Base-by-base conservation (phyloP, 352 stramenopile genomes). In the Phytopythium ostracodes region DNA sequence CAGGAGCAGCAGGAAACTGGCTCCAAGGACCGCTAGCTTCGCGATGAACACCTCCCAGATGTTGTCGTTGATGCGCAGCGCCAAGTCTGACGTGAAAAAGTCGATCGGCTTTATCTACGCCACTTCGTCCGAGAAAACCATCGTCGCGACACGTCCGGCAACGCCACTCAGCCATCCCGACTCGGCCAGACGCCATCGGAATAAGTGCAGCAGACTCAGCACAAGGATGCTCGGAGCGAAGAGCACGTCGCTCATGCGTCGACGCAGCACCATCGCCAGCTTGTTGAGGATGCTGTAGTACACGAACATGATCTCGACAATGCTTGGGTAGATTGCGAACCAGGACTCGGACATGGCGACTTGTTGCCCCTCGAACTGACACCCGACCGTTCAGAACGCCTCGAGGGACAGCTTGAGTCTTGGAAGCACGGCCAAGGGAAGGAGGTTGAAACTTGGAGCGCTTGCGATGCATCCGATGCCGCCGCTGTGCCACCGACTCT, bases 271-370 rank as follows among this genome's bases (percentile, higher is more conserved):
- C n/a, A 55, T 67, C 9, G 59, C 67, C 5, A 71, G 5, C 1
- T 52, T 33, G 53, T 68, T 71, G 47, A 74, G 51, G 4, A 65
- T 15, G 61, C 64, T 74, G 55, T 60, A 75, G 25, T 66, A 66
- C 4, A 73, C 36, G 2, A 75, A 54, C 14, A 67, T 36, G 51
- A 71, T 50, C 46, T 70, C 64, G 25, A 54, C 59, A 18, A 74
- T 71, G 2, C 55, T 25, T 10, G 63, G 63, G 52, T 74, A 74
- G 20, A 74, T 74, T 18, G 58, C 55, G 27, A 65, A 74, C 66
- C 70, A 76, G 8, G 66, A 63, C 51, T 74, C 59, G 20, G 55
- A 38, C 4, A 76, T 18, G 0, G 53, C 47, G 12, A 44, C 25
- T 58, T 73, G 65, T 18, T 70, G 52, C 4, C 63, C 62, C 53